phyloP scores from a whole-genome alignment of 495 filamentous ascomycete genomes.

The Jackrogersella minutella region DNA sequence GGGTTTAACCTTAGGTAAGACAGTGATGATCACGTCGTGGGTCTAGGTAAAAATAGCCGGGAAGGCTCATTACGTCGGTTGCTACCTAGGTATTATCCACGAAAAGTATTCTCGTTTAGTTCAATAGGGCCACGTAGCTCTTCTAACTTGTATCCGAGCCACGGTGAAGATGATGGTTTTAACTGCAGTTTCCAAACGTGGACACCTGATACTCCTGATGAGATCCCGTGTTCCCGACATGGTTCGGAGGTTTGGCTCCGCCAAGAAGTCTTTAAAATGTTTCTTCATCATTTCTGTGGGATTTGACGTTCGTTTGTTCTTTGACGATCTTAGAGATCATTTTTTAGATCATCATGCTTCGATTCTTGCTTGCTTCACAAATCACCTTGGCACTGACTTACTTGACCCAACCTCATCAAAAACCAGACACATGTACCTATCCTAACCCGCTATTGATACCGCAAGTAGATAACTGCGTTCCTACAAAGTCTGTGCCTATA shows the following conservation, averaged over 20 bases:
- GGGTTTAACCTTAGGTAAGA: too few relatives aligned
- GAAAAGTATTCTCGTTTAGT: not conserved
- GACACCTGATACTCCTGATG: not conserved
- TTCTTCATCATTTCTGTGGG: not conserved
- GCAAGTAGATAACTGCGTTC: not conserved
- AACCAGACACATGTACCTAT: conserved; percentile 7
- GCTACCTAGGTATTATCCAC: conserved; percentile 9
- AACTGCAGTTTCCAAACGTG: not conserved
- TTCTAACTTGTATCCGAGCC: not conserved
- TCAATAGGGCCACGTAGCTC: not conserved
- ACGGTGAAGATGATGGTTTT: not conserved
- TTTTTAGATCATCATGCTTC: not conserved
- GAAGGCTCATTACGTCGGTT: not conserved
- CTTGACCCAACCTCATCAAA: not conserved
- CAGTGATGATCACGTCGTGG: not conserved
- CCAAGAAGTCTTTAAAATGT: conserved; percentile 6
- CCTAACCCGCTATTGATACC: not conserved
- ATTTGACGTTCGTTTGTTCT: not conserved
- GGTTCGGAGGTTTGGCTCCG: conserved; percentile 35
- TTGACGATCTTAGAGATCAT: not conserved
- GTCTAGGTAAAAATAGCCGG: conserved; percentile 3
- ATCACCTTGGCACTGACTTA: conserved; percentile 3
- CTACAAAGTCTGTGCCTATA: not conserved
- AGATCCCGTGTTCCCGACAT: conserved; percentile 1
- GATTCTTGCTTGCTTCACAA: conserved; percentile 3